Base-by-base conservation (phyloP, 306 rosid species). In the Prunus mongolica region DNA sequence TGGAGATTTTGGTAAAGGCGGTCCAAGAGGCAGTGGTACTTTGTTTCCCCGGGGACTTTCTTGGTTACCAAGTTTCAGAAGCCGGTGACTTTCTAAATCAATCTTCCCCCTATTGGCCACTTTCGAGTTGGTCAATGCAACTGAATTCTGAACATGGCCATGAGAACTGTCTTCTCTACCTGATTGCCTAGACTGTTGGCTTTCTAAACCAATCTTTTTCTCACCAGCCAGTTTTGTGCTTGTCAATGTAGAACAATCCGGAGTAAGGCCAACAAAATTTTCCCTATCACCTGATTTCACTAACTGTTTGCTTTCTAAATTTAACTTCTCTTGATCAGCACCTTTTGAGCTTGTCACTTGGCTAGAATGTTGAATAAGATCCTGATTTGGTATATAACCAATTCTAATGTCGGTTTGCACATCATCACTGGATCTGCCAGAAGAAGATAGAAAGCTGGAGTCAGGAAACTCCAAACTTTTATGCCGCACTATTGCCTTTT, bases 1-100 rank as follows among this genome's bases (percentile, higher is more conserved):
- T 10, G 99, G 99, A 65, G 97, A 89, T 84, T 95, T 88, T 50
- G 97, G 93, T 62, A 85, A 79, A 54, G 95, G 97, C 24, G 87
- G 91, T 41, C 81, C 80, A 57, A 87, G 89, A 67, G 86, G 84
- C 80, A 76, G 77, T 70, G 65, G 81, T 47, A 81, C 65, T 68
- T 65, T 56, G 27, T 67, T 68, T 50, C 62, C 63, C 51, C 64
- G 71, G 57, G 79, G 58, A 64, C 46, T 72, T 57, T 72, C 82
- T 69, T 81, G 74, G 55, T 69, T 68, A 70, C 78, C 60, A 16
- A 78, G 34, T 15, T 67, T 80, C 55, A 63, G 61, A 63, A 76
- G 58, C n/a, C 15, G 62, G 61, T 66, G 85, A 76, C 75, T 83
- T 71, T 89, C 84, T 19, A 78, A 62, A 71, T 82, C 83, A 52